phyloP scores from a whole-genome alignment of 2,329 filamentous ascomycete species.

The Fonsecaea pedrosoi region DNA sequence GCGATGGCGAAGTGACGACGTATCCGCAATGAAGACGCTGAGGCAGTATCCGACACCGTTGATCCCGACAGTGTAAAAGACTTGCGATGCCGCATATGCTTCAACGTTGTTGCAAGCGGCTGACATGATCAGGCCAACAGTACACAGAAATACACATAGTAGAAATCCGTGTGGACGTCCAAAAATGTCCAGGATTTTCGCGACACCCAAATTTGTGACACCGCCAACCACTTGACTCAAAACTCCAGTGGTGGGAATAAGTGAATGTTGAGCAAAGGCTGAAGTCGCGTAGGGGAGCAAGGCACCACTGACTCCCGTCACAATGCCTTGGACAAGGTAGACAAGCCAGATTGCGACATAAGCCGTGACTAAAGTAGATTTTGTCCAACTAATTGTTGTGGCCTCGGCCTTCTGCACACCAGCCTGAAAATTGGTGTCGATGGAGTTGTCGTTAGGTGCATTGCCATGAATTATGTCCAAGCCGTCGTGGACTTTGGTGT shows the following conservation, averaged over 20 bases:
- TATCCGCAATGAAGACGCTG: constrained; percentile 67
- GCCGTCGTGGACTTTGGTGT: not conserved
- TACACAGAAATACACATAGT: constrained; percentile 53
- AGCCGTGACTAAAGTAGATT: constrained; percentile 20
- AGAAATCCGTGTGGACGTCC: constrained; percentile 63
- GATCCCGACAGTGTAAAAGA: constrained; percentile 53
- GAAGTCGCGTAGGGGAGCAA: constrained; percentile 59
- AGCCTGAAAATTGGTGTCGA: constrained; percentile 28
- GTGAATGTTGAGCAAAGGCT: constrained; percentile 58
- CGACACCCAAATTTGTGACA: constrained; percentile 62
- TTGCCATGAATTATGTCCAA: constrained; percentile 1
- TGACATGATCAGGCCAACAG: constrained; percentile 62
- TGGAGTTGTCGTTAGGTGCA: constrained; percentile 5
- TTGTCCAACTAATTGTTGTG: constrained; percentile 50
- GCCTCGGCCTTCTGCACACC: constrained; percentile 53
- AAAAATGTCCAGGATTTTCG: constrained; percentile 68
- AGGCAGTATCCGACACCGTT: constrained; percentile 63
- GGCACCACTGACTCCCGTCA: constrained; percentile 45
- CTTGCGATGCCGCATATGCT: constrained; percentile 66
- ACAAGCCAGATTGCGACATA: constrained; percentile 46
- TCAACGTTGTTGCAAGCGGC: constrained; percentile 64
- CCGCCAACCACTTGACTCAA: constrained; percentile 63
- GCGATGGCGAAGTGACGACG: constrained; percentile 65
- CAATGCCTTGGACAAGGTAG: constrained; percentile 47
- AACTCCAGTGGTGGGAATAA: constrained; percentile 60